These are phyloP conservation scores for Talaromyces sp. DNA, from an alignment of 2,329 filamentous ascomycete genomes.

Conservation along the genomic window DNA sequence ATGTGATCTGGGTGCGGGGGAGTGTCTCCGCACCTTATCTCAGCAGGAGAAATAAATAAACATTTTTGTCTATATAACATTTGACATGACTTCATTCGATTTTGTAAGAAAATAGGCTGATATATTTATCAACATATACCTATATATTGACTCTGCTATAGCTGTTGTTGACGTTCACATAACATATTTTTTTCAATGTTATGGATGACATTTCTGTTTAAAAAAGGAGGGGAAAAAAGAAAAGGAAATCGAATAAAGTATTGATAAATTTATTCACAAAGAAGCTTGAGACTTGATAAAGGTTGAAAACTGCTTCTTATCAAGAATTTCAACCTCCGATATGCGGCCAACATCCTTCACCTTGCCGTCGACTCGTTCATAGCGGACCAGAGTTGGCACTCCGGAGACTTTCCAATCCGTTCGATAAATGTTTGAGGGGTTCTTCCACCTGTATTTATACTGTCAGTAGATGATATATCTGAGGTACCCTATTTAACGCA, in stretches of 20 bases:
- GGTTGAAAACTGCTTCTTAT: conserved; percentile 18
- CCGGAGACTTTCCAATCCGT: conserved; percentile 31
- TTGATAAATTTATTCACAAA: background rate
- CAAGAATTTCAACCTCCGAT: conserved; percentile 28
- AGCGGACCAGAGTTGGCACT: conserved; percentile 34
- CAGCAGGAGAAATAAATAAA: background rate
- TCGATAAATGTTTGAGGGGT: conserved; percentile 29
- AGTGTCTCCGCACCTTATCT: background rate
- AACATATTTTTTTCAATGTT: background rate
- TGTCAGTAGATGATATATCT: background rate
- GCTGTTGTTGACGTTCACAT: background rate
- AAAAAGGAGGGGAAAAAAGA: background rate
- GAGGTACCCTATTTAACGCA: conserved; percentile 17
- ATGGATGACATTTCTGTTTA: background rate
- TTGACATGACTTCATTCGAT: background rate
- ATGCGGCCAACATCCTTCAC: conserved; percentile 28
- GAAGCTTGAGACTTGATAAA: conserved; percentile 16
- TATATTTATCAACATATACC: background rate
- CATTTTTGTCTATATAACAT: too few species aligned
- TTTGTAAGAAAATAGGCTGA: background rate
- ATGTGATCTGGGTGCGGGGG: conserved; percentile 5
- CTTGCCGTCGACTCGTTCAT: conserved; percentile 25
- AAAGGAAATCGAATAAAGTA: background rate
- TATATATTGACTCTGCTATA: background rate
- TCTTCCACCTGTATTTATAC: conserved; percentile 29